phyloP scores from a whole-genome alignment of 2,329 filamentous ascomycete species.

The Ophiostoma piceae region DNA sequence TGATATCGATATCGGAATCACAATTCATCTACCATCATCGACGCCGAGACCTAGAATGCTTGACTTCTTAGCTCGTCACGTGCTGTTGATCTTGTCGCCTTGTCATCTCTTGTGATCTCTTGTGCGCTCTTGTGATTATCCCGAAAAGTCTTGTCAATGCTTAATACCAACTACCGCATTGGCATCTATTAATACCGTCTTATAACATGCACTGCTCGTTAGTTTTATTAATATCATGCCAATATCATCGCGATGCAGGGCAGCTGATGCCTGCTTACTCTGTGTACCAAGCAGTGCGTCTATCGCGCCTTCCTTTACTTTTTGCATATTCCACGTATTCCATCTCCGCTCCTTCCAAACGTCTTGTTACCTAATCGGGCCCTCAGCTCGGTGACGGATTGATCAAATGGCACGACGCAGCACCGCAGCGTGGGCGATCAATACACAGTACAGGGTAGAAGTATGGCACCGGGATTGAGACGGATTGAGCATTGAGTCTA shows the following conservation, averaged over 20 bases:
- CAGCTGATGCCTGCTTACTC: neutral
- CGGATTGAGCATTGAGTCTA: neutral
- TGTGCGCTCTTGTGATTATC: too few relatives aligned
- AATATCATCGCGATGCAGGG: neutral
- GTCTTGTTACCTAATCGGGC: constrained; percentile 1
- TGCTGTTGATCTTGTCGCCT: neutral
- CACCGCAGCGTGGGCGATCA: constrained; percentile 14
- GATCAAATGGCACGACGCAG: constrained; percentile 25
- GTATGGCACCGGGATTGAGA: neutral
- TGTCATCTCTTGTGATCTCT: neutral
- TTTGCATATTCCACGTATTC: too few relatives aligned
- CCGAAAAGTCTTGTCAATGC: neutral
- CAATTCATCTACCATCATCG: neutral
- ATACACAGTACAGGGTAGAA: too few relatives aligned
- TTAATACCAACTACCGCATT: neutral
- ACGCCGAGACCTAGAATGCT: neutral
- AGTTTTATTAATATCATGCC: neutral
- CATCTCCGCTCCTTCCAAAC: neutral
- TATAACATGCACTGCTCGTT: neutral
- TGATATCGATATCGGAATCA: neutral
- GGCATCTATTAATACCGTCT: neutral
- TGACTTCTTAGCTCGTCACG: neutral
- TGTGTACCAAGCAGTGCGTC: neutral
- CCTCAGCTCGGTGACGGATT: constrained; percentile 22
- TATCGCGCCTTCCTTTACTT: neutral